Base-by-base conservation (phyloP, 345 rosid species). In the Orychophragmus violaceus region DNA sequence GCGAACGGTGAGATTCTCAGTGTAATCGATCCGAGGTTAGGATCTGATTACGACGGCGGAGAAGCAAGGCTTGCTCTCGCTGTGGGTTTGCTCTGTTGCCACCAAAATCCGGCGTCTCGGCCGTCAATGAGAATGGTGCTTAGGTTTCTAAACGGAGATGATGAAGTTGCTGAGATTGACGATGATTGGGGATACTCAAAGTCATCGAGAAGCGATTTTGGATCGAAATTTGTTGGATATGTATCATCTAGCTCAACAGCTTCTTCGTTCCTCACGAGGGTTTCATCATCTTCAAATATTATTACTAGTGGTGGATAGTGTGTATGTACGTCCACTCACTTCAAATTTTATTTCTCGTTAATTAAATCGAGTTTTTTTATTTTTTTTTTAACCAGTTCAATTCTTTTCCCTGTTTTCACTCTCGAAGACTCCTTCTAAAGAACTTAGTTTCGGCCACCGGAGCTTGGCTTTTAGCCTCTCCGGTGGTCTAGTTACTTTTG, bases 91-190 rank as follows among this genome's bases (percentile, higher is more conserved):
- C 55, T 72, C 1, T 87, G 97, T 42, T 75, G 87, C 8, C 87
- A 83, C 59, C 81, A 68, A 12, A 64, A 23, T 3, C 74, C 78
- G 1, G 68, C 59, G 32, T 36, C 67, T 11, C 77, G 96, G 55
- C 92, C 92, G 23, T 79, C 79, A 8, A 84, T 84, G 87, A 86
- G 81, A 68, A 80, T 70, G 50, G 85, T 82, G 29, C 66, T 75
- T 18, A 73, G 81, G 77, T 82, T 74, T 66, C 62, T 88, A 8
- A 79, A 83, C 36, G 72, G 80, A 17, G 90, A 88, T 10, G 88
- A 83, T 0, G 36, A 64, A 21, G 76, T 80, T 36, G 82, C 87
- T 1, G 8, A 30, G 10, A 18, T 79, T 32, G 61, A 71, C 17
- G 54, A 65, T 2, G 16, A 74, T 16, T 68, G 73, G 78, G 65